phyloP scores from a whole-genome alignment of 495 filamentous ascomycete genomes.

The Schizothecium vesticola region DNA sequence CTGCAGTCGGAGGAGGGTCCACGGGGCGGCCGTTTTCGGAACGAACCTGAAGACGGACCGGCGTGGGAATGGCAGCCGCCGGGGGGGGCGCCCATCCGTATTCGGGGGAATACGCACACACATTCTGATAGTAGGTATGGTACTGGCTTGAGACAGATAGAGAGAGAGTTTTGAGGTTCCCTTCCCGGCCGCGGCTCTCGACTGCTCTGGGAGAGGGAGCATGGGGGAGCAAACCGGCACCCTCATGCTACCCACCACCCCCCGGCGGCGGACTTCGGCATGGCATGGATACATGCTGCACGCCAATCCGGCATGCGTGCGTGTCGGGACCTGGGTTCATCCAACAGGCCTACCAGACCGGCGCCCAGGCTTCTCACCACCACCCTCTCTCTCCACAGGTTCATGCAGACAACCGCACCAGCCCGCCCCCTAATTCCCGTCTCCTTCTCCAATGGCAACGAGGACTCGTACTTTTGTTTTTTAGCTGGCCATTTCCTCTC shows the following conservation, averaged over 20 bases:
- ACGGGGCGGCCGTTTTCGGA: conserved; percentile 25
- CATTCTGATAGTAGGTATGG: neutral
- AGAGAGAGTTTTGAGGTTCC: neutral
- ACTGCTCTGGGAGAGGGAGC: neutral
- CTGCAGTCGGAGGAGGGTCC: conserved; percentile 1
- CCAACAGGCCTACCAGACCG: conserved; percentile 2
- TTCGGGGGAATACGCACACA: conserved; percentile 9
- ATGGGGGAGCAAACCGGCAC: neutral
- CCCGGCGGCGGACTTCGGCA: neutral
- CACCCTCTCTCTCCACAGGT: conserved; percentile 19
- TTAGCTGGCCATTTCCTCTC: neutral
- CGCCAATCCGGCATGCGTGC: neutral
- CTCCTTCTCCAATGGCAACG: conserved; percentile 14
- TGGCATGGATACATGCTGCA: neutral
- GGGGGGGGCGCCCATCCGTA: conserved; percentile 18
- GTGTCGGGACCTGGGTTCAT: conserved; percentile 3
- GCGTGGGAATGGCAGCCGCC: conserved; percentile 13
- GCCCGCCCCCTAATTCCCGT: neutral
- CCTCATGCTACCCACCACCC: neutral
- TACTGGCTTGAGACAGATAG: neutral
- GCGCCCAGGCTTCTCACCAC: neutral
- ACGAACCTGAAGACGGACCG: conserved; percentile 10
- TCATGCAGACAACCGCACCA: conserved; percentile 22
- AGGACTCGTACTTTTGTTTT: conserved; percentile 5
- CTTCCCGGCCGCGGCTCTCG: neutral